These are phyloP conservation scores for Inga leiocalycina DNA, from an alignment of 306 rosid species.

Conservation along the genomic window DNA sequence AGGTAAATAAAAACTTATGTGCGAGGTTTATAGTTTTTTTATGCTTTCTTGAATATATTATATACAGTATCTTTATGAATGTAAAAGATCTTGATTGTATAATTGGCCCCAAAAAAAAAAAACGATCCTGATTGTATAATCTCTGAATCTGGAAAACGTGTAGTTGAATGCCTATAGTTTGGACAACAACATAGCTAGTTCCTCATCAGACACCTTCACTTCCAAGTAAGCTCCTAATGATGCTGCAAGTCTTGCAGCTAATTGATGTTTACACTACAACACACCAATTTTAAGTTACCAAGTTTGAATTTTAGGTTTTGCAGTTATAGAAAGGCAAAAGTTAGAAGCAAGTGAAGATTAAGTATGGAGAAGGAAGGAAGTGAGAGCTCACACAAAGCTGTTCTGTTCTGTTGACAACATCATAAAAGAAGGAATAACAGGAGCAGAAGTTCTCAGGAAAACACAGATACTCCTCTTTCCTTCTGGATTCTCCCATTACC, in stretches of 20 bases:
- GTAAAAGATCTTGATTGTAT: neutral
- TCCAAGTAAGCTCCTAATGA: constrained; percentile 70
- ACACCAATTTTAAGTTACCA: neutral
- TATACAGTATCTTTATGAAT: neutral
- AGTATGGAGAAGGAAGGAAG: constrained; percentile 24
- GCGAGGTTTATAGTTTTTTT: neutral
- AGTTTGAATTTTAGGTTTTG: neutral
- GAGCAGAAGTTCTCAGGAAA: constrained; percentile 78
- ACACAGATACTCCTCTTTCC: constrained; percentile 81
- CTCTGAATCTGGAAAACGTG: neutral
- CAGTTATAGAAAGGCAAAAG: neutral
- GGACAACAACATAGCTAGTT: constrained; percentile 71
- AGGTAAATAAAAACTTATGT: neutral
- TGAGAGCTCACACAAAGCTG: constrained; percentile 77
- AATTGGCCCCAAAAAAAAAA: neutral
- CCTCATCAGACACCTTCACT: constrained; percentile 75
- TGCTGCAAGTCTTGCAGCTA: constrained; percentile 85
- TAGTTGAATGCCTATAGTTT: constrained; percentile 41
- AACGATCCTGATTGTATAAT: neutral
- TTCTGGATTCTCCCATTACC: constrained; percentile 85
- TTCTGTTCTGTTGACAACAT: constrained; percentile 81
- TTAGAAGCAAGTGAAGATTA: neutral
- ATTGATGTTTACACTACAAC: constrained; percentile 83
- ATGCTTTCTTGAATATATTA: neutral
- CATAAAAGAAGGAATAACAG: constrained; percentile 91